Evolutionary conservation across 352 stramenopile genomes (phyloP), one percentile per base, ranked within the genome.

Genomic region (Phytophthora quininea): DNA sequence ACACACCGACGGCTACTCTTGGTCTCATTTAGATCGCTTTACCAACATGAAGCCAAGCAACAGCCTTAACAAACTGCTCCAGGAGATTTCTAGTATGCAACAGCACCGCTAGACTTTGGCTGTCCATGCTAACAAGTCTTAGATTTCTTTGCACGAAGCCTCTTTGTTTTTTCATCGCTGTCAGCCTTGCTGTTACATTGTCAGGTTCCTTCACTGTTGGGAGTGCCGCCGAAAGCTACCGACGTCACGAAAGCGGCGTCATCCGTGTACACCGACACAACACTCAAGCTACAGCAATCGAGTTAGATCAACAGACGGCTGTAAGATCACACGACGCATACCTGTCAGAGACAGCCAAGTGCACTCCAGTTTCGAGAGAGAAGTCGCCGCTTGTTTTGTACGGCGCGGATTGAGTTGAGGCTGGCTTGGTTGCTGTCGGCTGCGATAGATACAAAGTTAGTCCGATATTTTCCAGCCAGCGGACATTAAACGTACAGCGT

Each of bases 361-460:
- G 73, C 30, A 57, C 59, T 51, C 67, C 73, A 45, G 69, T 75
- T 42, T 84, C 79, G 33, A 71, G 71, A n/a, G 83, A 88, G 50
- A 91, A 92, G 33, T 84, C 82, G 10, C 87, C 87, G 52, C 84
- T 93, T 29, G 87, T 91, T 70, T 92, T 92, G 79, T 89, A 92
- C 30, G 54, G 55, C 33, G 47, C n/a, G 32, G 53, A 49, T 0
- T 62, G 47, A 3, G 53, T 0, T 62, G 47, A 2, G 69, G 51
- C 53, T 79, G 57, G n/a, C 70, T 29, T 1, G 58, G 37, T 48
- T 69, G 62, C 27, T 76, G 71, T n/a, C 67, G 62, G 10, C 67
- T 79, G 19, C 4, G 61, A 3, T 46, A 49, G 19, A 46, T 35
- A 42, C 62, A 32, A 24, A 1, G 6, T 9, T 49, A 6, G 48